Evolutionary conservation across 192 early-diverging fungal genomes (phyloP).

Genomic region (Coemansia sp.): DNA sequence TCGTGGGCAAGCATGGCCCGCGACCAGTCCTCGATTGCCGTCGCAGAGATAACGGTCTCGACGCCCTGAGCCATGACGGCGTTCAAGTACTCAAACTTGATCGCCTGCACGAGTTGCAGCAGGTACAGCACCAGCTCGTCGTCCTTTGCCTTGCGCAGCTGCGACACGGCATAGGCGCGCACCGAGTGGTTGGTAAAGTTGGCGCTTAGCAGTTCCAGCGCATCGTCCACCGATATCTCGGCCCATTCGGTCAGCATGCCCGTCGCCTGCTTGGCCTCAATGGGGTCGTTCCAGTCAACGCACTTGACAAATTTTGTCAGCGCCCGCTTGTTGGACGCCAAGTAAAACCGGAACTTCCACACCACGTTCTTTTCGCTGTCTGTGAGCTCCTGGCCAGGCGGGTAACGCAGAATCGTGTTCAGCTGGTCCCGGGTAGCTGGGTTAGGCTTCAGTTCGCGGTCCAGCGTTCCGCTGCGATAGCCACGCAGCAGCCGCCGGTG

Average conservation of each 20-base stretch:
- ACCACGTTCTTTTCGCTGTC: slow-evolving; percentile 90
- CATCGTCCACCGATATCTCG: slow-evolving; percentile 92
- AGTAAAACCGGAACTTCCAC: slow-evolving; percentile 97
- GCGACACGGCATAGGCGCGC: slow-evolving; percentile 81
- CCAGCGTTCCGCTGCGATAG: slow-evolving; percentile 85
- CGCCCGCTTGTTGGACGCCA: slow-evolving; percentile 90
- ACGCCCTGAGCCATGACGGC: slow-evolving; percentile 25
- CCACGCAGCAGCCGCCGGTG: slow-evolving; percentile 85
- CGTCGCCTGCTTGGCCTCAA: slow-evolving; percentile 89
- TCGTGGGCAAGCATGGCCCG: slow-evolving; percentile 47
- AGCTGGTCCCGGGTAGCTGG: slow-evolving; percentile 93
- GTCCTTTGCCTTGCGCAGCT: slow-evolving; percentile 87
- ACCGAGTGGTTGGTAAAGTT: slow-evolving; percentile 83
- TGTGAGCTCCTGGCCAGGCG: slow-evolving; percentile 81
- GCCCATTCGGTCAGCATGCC: slow-evolving; percentile 86
- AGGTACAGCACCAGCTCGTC: slow-evolving; percentile 94
- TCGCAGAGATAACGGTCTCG: slow-evolving; percentile 14
- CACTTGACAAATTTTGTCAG: slow-evolving; percentile 97
- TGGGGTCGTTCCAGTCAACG: slow-evolving; percentile 90
- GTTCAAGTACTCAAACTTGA: slow-evolving; percentile 87
- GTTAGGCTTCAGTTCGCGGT: slow-evolving; percentile 95
- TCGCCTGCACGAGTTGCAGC: slow-evolving; percentile 95
- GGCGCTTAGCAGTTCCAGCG: slow-evolving; percentile 86
- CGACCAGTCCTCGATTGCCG: slow-evolving; percentile 19
- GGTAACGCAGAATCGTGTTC: slow-evolving; percentile 89